Evolutionary conservation across 2,329 filamentous ascomycete species (phyloP).

Genomic region (Colletotrichum gigasporum): DNA sequence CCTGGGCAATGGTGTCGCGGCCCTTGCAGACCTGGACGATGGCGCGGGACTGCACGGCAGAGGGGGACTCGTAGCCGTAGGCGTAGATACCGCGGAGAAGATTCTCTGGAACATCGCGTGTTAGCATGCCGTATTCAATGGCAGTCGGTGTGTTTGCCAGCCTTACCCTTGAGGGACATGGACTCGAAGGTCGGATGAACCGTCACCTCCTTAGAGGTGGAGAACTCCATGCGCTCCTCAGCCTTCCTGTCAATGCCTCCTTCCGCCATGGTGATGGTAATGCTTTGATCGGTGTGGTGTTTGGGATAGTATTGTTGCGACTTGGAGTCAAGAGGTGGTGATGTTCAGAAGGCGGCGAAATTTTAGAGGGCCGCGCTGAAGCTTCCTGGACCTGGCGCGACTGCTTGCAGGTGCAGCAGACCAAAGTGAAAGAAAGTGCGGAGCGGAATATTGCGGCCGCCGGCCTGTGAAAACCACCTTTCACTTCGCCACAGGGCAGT

Average conservation of each 20-base stretch:
- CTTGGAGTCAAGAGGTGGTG: not conserved
- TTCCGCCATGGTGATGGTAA: slow-evolving; percentile 79
- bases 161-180: slow-evolving; percentile 88
- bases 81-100: slow-evolving; percentile 97
- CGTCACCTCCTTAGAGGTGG: slow-evolving; percentile 96
- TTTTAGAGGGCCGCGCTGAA: slow-evolving; percentile 28
- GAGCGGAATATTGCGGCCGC: not conserved
- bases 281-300: not conserved
- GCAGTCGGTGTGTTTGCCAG: not conserved
- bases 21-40: slow-evolving; percentile 99
- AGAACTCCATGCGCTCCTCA: slow-evolving; percentile 98
- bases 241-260: slow-evolving; percentile 87
- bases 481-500: not conserved
- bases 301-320: not conserved
- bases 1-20: slow-evolving; percentile 97
- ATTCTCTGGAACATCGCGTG: slow-evolving; percentile 68
- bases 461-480: not conserved
- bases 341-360: not conserved
- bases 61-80: slow-evolving; percentile 98
- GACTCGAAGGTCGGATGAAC: slow-evolving; percentile 94
- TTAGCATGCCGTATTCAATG: not conserved
- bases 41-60: slow-evolving; percentile 95
- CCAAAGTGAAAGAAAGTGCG: not conserved
- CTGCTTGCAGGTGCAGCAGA: not conserved
- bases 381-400: slow-evolving; percentile 2